A percentile compares a stretch with the other conserved stretches of the same genome.
Evolutionary conservation across 2,329 filamentous ascomycete species (phyloP).

Genomic region (Sclerotinia borealis): DNA sequence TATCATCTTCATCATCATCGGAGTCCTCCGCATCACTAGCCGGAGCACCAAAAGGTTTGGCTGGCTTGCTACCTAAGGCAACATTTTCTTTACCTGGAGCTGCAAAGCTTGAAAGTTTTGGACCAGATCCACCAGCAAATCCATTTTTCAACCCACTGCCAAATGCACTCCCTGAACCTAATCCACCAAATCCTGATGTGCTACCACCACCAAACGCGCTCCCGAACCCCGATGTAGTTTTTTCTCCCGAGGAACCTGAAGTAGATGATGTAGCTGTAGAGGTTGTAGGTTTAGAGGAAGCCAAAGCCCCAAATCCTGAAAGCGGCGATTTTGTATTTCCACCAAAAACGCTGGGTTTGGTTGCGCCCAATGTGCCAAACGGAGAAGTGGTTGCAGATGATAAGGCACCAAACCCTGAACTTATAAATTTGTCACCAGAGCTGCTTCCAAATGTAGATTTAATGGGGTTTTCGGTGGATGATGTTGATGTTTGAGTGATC

Average conservation of each 20-base stretch:
- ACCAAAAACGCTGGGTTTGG: slow-evolving; percentile 46
- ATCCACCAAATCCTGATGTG: slow-evolving; percentile 30
- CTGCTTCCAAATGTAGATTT: slow-evolving; percentile 20
- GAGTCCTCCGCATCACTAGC: slow-evolving; percentile 54
- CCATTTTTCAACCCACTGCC: slow-evolving; percentile 38
- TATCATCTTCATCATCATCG: slow-evolving; percentile 38
- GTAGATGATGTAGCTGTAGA: slow-evolving; percentile 26
- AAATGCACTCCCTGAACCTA: slow-evolving; percentile 37
- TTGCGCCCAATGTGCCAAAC: slow-evolving; percentile 51
- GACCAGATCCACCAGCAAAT: slow-evolving; percentile 35
- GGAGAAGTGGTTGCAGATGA: slow-evolving; percentile 55
- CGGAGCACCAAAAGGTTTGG: slow-evolving; percentile 72
- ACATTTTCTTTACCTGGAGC: slow-evolving; percentile 48
- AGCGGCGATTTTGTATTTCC: slow-evolving; percentile 31
- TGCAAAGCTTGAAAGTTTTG: slow-evolving; percentile 62
- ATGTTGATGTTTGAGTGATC: slow-evolving; percentile 8
- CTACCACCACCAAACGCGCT: slow-evolving; percentile 26
- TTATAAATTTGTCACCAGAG: slow-evolving; percentile 46
- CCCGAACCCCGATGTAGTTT: slow-evolving; percentile 32
- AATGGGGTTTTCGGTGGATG: slow-evolving; percentile 15
- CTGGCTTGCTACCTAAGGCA: slow-evolving; percentile 50
- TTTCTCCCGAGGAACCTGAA: slow-evolving; percentile 34
- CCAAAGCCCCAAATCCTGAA: slow-evolving; percentile 43
- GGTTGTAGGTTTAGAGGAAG: slow-evolving; percentile 31
- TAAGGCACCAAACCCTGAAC: slow-evolving; percentile 63